phyloP scores from a whole-genome alignment of 257 asterid genomes.

The Petrea volubilis region DNA sequence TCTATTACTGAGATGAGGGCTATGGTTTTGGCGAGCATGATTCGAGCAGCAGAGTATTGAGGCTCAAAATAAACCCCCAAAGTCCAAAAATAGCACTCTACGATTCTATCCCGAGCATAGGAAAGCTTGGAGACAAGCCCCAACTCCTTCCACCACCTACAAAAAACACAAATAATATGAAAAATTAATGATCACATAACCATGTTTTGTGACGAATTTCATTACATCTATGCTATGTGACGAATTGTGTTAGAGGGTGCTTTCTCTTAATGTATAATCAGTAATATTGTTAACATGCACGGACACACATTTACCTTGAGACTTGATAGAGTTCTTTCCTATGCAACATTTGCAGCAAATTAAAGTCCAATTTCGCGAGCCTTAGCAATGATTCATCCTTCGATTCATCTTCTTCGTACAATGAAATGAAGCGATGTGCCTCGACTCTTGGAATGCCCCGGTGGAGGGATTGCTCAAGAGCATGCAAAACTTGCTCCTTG shows the following conservation, averaged over 20 bases:
- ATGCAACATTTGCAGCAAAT: conserved; percentile 31
- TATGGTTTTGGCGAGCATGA: conserved; percentile 39
- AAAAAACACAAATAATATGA: background rate
- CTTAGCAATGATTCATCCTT: conserved; percentile 17
- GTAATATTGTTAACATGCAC: no score
- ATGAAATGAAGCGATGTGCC: conserved; percentile 18
- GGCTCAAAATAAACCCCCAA: conserved; percentile 42
- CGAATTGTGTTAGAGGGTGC: no score
- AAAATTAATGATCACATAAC: no score
- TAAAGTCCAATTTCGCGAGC: conserved; percentile 36
- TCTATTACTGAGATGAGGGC: conserved; percentile 37
- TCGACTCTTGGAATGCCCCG: conserved; percentile 28
- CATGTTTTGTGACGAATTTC: no score
- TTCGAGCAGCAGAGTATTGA: conserved; percentile 30
- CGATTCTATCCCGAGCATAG: conserved; percentile 33
- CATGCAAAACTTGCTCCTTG: conserved; percentile 19
- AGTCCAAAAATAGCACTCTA: conserved; percentile 42
- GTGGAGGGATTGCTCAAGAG: conserved; percentile 22
- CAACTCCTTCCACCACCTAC: conserved; percentile 30
- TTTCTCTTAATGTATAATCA: no score
- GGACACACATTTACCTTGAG: no score
- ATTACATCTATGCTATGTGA: no score
- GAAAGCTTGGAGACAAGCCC: conserved; percentile 6
- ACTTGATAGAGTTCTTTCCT: conserved; percentile 26
- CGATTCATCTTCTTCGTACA: conserved; percentile 20